These are phyloP conservation scores for Spergularia bocconei DNA, from an alignment of 148 eudicot genomes.

Conservation along the genomic window DNA sequence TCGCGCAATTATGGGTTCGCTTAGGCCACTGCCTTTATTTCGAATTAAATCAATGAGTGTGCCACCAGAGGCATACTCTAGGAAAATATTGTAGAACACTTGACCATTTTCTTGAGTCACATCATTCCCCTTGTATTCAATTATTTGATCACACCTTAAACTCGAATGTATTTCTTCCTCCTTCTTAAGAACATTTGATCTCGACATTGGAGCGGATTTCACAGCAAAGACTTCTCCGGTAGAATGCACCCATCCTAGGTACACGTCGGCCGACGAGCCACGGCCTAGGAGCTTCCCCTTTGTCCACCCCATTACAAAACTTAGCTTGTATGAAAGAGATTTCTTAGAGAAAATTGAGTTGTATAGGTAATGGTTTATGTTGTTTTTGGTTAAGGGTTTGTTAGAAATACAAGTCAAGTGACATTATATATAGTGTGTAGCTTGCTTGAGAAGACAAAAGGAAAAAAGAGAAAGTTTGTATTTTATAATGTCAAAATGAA, in stretches of 20 bases:
- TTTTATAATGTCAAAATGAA: neutral
- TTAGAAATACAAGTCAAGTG: constrained; percentile 15
- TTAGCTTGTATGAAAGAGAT: neutral
- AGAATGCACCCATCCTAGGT: constrained; percentile 13
- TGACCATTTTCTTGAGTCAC: constrained; percentile 26
- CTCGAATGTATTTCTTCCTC: constrained; percentile 31
- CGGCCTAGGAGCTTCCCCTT: constrained; percentile 35
- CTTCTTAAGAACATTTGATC: constrained; percentile 12
- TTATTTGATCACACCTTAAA: constrained; percentile 25
- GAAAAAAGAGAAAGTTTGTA: neutral
- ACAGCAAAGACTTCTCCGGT: constrained; percentile 17
- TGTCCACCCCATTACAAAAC: constrained; percentile 25
- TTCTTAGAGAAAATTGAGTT: neutral
- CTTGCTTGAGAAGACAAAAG: constrained; percentile 13
- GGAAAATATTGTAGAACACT: constrained; percentile 28
- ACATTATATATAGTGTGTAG: neutral
- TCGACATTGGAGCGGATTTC: constrained; percentile 21
- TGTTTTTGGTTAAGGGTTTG: constrained; percentile 17
- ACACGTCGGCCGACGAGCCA: constrained; percentile 33
- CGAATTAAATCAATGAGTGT: constrained; percentile 20
- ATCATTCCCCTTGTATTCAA: constrained; percentile 32
- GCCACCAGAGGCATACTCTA: constrained; percentile 33
- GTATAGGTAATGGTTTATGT: constrained; percentile 1
- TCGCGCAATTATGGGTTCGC: constrained; percentile 1
- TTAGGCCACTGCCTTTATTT: constrained; percentile 9